Evolutionary conservation across 768 basidiomycete genomes (phyloP), one percentile per base, ranked within the genome.

Genomic region (Amanita rubescens): DNA sequence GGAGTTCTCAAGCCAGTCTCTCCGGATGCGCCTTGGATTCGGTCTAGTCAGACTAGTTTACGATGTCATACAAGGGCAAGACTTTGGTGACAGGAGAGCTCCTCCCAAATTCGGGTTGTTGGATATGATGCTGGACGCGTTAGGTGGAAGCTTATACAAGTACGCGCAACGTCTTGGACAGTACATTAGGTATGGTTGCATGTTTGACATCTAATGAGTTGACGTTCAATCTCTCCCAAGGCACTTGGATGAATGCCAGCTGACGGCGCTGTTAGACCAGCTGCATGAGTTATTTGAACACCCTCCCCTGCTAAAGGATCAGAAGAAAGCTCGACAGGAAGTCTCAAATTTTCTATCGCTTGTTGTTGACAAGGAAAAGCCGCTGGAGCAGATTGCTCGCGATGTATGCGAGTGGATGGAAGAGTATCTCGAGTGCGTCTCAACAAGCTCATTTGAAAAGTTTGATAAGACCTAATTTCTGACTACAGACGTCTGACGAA

Each of bases 401-500:
- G 65, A 63, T 14, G 55, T 84, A 24, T 72, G 75, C 0, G 68
- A 74, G 6, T 84, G 80, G 82, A 55, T 87, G 0, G 64, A 67
- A 5, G 64, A 65, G 0, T 83, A 78, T 55, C 67, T 84, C 24
- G 69, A 68, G 84, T 83, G 56, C 20, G 49, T 32, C 5, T 27
- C 11, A 22, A 39, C 24, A 25, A 76, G 63, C 12, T 30, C 15
- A 42, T 51, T n/a, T 11, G 38, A 1, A 19, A 3, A 19, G 30
- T 45, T 7, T 35, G 20, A 11, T n/a, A 15, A 19, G 11, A 45
- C 20, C 37, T 35, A n/a, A 2, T 14, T 15, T 11, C 44, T 33
- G 3, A 11, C 14, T 30, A 8, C 12, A 52, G 51, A 14, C 2
- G 19, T 3, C 15, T 33, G 5, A 57, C 80, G 9, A 56, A 68